phyloP scores from a whole-genome alignment of 805 yeast species.

The Torulaspora delbrueckii region DNA sequence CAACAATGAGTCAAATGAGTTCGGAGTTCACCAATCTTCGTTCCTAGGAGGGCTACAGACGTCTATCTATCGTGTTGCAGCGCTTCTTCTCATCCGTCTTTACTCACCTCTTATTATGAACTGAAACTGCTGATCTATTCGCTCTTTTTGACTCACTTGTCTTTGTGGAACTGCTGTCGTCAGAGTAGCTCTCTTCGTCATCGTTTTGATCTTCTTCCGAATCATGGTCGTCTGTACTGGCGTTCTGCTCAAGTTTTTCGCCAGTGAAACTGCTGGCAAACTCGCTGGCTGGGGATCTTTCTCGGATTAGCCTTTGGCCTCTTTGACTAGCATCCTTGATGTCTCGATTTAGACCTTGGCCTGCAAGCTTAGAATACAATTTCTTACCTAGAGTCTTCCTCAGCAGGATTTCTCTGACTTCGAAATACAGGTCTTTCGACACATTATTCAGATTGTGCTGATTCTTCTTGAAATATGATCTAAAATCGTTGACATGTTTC shows the following conservation, averaged over 20 bases:
- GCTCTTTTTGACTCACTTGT: neutral
- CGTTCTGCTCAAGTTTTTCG: slow-evolving; percentile 12
- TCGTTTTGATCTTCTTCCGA: slow-evolving; percentile 25
- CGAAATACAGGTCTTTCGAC: slow-evolving; percentile 78
- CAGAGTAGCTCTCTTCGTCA: slow-evolving; percentile 31
- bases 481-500: slow-evolving; percentile 82
- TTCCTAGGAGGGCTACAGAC: neutral
- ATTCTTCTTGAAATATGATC: slow-evolving; percentile 78
- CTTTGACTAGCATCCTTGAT: slow-evolving; percentile 11
- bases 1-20: neutral
- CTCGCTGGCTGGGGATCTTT: slow-evolving; percentile 33
- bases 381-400: slow-evolving; percentile 34
- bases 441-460: slow-evolving; percentile 63
- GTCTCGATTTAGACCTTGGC: slow-evolving; percentile 46
- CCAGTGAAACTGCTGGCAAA: slow-evolving; percentile 31
- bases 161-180: slow-evolving; percentile 1
- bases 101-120: no score
- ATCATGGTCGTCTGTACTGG: slow-evolving; percentile 22
- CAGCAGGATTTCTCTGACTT: slow-evolving; percentile 65
- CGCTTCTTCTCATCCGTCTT: no score
- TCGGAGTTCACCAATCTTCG: neutral
- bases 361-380: slow-evolving; percentile 29
- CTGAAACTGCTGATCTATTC: neutral
- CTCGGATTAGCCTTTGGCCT: slow-evolving; percentile 20
- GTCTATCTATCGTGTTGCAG: neutral